These are phyloP conservation scores for Trypanosomatidae sp. DNA, from an alignment of 208 protist genomes.

Conservation along the genomic window DNA sequence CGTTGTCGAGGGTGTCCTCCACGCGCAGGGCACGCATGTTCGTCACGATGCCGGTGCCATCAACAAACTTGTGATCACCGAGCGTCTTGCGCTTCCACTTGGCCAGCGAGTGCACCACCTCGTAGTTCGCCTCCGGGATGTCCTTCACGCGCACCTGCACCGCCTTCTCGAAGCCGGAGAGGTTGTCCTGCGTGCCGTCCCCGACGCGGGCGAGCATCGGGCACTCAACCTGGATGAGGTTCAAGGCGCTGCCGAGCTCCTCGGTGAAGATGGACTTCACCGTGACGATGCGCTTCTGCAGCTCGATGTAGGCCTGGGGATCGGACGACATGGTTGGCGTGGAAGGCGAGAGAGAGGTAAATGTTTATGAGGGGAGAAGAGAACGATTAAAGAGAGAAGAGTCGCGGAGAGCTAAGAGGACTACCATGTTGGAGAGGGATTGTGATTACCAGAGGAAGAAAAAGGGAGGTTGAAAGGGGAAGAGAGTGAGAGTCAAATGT, in stretches of 20 bases:
- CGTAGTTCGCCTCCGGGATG: slow-evolving; percentile 72
- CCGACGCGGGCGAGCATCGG: slow-evolving; percentile 82
- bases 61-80: slow-evolving; percentile 71
- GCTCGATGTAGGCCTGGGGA: slow-evolving; percentile 46
- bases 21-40: slow-evolving; percentile 90
- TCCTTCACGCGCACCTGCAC: slow-evolving; percentile 83
- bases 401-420: too few relatives aligned
- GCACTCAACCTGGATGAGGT: slow-evolving; percentile 75
- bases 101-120: slow-evolving; percentile 92
- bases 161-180: slow-evolving; percentile 87
- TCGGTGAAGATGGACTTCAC: slow-evolving; percentile 75
- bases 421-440: too few relatives aligned
- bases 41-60: slow-evolving; percentile 76
- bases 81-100: slow-evolving; percentile 93
- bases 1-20: slow-evolving; percentile 87
- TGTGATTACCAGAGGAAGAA: too few relatives aligned
- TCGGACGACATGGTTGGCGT: slow-evolving; percentile 40
- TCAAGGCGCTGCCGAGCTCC: slow-evolving; percentile 61
- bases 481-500: too few relatives aligned
- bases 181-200: slow-evolving; percentile 90
- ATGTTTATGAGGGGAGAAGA: too few relatives aligned
- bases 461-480: too few relatives aligned
- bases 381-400: too few relatives aligned
- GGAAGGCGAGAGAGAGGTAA: too few relatives aligned
- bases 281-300: too few relatives aligned